Conservation (phyloP, 805 yeast genomes). For the Candida endomychidarum region DNA sequence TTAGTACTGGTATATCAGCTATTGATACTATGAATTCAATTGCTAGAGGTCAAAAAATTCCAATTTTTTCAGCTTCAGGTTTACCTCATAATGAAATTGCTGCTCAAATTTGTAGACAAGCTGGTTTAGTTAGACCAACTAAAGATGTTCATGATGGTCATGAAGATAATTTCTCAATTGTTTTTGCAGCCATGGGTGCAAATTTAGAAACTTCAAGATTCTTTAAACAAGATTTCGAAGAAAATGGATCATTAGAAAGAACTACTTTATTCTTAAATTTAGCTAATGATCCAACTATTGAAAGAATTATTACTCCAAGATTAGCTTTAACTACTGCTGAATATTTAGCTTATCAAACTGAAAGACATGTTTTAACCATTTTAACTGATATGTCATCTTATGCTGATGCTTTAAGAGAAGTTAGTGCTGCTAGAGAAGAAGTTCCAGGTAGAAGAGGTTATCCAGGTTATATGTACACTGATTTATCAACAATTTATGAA, state of each 20-base stretch:
- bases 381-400: constrained; percentile 99
- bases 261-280: constrained; percentile 93
- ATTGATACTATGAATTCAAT: constrained; percentile 99
- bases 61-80: constrained; percentile 98
- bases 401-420: constrained; percentile 99
- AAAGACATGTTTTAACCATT: constrained; percentile 96
- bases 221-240: constrained; percentile 99
- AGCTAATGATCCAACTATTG: constrained; percentile 99
- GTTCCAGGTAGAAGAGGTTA: constrained; percentile 99
- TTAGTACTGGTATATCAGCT: constrained; percentile 97
- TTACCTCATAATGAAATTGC: constrained; percentile 99
- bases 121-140: constrained; percentile 98
- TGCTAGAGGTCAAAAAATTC: constrained; percentile 99
- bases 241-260: constrained; percentile 97
- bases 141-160: constrained; percentile 99
- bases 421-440: constrained; percentile 99
- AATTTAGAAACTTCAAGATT: constrained; percentile 97
- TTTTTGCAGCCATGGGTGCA: constrained; percentile 99
- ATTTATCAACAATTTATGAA: constrained; percentile 97
- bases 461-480: constrained; percentile 99
- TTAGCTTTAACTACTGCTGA: constrained; percentile 98
- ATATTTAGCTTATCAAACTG: constrained; percentile 97
- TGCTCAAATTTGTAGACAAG: constrained; percentile 99
- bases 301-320: constrained; percentile 98
- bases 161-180: constrained; percentile 98